Percentiles rank a stretch among this genome's conserved stretches.
phyloP scores from a whole-genome alignment of 768 basidiomycete genomes.

The Artomyces pyxidatus region DNA sequence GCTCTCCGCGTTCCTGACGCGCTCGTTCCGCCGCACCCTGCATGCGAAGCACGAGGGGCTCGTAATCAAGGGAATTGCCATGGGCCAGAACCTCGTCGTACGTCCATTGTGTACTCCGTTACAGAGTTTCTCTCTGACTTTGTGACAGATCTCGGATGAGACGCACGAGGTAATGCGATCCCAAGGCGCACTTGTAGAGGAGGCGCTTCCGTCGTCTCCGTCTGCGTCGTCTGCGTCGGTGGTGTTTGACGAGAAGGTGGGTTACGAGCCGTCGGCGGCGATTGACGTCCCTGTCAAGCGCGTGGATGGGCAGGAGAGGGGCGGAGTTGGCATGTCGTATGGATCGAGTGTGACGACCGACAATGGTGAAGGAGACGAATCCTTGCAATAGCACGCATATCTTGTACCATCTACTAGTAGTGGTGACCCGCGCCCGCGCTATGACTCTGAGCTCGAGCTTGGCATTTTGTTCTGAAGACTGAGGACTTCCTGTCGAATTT shows the following conservation, averaged over 20 bases:
- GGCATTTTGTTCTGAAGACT: too few relatives aligned
- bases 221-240: neutral
- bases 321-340: neutral
- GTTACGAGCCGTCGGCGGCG: neutral
- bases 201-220: neutral
- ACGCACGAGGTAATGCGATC: neutral
- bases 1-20: constrained; percentile 69
- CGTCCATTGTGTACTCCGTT: neutral
- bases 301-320: neutral
- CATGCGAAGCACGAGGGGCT: constrained; percentile 64
- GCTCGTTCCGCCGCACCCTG: constrained; percentile 68
- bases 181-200: constrained; percentile 1
- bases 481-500: too few relatives aligned
- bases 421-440: too few relatives aligned
- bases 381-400: neutral
- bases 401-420: neutral
- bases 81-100: constrained; percentile 70
- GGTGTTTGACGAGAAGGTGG: neutral
- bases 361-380: neutral
- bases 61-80: constrained; percentile 71
- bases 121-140: neutral
- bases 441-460: too few relatives aligned
- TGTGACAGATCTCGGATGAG: neutral
- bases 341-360: neutral
- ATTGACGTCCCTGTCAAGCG: neutral